Percentiles rank a stretch among this genome's conserved stretches.
Conservation (phyloP, 2,329 filamentous ascomycete species). For the Talaromyces sp. region DNA sequence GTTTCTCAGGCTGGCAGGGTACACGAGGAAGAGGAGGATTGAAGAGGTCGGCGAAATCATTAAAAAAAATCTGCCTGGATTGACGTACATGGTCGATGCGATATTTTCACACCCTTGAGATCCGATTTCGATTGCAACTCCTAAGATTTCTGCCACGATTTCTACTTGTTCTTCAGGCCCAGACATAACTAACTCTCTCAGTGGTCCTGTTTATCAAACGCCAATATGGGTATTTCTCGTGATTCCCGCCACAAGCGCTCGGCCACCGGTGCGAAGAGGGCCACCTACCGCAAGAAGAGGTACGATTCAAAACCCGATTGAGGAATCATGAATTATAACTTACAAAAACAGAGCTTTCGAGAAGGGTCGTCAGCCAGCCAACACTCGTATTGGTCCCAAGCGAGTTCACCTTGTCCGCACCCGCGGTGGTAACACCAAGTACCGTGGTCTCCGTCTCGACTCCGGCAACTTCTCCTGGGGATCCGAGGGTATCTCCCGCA, state of each 20-base stretch:
- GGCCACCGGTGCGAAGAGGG: slow-evolving; percentile 96
- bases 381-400: slow-evolving; percentile 98
- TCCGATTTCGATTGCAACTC: slow-evolving; percentile 1
- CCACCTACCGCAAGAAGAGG: slow-evolving; percentile 73
- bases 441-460: slow-evolving; percentile 97
- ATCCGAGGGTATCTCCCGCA: slow-evolving; percentile 95
- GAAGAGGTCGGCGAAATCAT: background rate
- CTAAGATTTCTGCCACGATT: background rate
- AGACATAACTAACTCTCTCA: slow-evolving; percentile 15
- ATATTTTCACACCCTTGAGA: background rate
- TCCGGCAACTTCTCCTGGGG: slow-evolving; percentile 99
- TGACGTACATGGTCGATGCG: slow-evolving; percentile 12
- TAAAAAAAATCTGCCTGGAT: background rate
- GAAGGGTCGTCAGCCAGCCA: slow-evolving; percentile 98
- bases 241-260: slow-evolving; percentile 99
- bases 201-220: slow-evolving; percentile 59
- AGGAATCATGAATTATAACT: background rate
- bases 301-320: slow-evolving; percentile 33
- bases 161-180: background rate
- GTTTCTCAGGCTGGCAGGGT: slow-evolving; percentile 1
- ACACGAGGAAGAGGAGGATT: background rate
- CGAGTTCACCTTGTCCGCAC: slow-evolving; percentile 95
- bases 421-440: slow-evolving; percentile 98
- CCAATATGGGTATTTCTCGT: slow-evolving; percentile 99
- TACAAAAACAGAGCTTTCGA: slow-evolving; percentile 91